Evolutionary conservation across 495 filamentous ascomycete species (phyloP).

Genomic region (Podospora pseudocomata): DNA sequence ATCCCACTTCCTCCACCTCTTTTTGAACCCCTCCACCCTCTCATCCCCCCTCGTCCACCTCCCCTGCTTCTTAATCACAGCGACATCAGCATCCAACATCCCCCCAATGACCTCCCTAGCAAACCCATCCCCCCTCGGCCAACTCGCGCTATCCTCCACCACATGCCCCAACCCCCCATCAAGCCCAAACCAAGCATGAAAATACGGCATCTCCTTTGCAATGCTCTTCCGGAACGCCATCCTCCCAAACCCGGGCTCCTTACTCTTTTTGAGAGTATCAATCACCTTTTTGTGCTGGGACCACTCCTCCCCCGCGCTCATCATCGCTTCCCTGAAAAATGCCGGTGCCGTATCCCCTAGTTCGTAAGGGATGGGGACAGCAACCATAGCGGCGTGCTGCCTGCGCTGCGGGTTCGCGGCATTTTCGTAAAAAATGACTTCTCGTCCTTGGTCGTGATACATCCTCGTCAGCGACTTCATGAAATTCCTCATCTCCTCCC

Average conservation of each 20-base stretch:
- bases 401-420: slow-evolving; percentile 76
- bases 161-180: slow-evolving; percentile 92
- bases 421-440: slow-evolving; percentile 97
- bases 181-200: slow-evolving; percentile 93
- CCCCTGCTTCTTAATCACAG: slow-evolving; percentile 88
- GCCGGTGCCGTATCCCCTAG: slow-evolving; percentile 87
- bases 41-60: slow-evolving; percentile 75
- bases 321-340: slow-evolving; percentile 93
- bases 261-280: slow-evolving; percentile 70
- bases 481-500: slow-evolving; percentile 98
- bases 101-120: slow-evolving; percentile 88
- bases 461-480: slow-evolving; percentile 94
- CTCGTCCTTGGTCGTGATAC: slow-evolving; percentile 86
- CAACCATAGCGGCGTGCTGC: slow-evolving; percentile 81
- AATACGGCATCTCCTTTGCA: slow-evolving; percentile 98
- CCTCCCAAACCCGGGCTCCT: slow-evolving; percentile 64
- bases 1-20: slow-evolving; percentile 88
- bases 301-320: slow-evolving; percentile 87
- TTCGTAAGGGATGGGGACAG: slow-evolving; percentile 80
- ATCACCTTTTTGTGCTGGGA: slow-evolving; percentile 91
- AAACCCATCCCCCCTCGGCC: slow-evolving; percentile 93
- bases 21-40: slow-evolving; percentile 74
- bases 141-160: slow-evolving; percentile 79
- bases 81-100: slow-evolving; percentile 80
- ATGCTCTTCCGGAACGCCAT: slow-evolving; percentile 76